Percentiles rank a stretch among this genome's conserved stretches.
Evolutionary conservation across 805 yeast species (phyloP).

Genomic region (Tetrapisispora namnaoensis): DNA sequence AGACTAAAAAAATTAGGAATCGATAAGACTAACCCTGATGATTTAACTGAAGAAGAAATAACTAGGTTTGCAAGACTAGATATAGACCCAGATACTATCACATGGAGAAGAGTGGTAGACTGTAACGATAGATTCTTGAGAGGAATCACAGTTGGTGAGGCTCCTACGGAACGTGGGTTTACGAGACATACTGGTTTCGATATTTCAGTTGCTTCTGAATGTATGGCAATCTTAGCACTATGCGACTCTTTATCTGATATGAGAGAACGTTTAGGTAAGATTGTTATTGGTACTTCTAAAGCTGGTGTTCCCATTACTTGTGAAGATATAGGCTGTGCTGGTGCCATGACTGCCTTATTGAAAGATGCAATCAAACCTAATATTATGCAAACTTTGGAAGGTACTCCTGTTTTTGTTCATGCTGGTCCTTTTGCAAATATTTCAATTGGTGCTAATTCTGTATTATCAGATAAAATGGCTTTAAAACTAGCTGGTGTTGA

Average conservation of each 20-base stretch:
- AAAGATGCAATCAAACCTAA: constrained; percentile 81
- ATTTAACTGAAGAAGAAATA: constrained; percentile 60
- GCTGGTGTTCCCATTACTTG: constrained; percentile 69
- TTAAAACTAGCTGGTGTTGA: constrained; percentile 65
- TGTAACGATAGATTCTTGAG: constrained; percentile 74
- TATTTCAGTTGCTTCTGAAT: constrained; percentile 76
- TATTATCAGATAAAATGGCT: constrained; percentile 75
- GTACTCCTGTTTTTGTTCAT: constrained; percentile 79
- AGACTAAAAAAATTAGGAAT: constrained; percentile 63
- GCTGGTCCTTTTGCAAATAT: constrained; percentile 88
- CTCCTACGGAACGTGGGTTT: constrained; percentile 70
- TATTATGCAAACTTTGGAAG: constrained; percentile 80
- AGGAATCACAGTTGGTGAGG: constrained; percentile 71
- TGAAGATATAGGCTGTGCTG: constrained; percentile 79
- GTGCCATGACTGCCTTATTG: constrained; percentile 72
- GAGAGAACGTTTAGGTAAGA: constrained; percentile 64
- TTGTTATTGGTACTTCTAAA: constrained; percentile 63
- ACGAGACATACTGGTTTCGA: constrained; percentile 71
- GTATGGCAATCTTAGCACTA: constrained; percentile 77
- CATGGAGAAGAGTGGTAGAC: constrained; percentile 79
- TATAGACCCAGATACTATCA: constrained; percentile 69
- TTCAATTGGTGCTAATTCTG: constrained; percentile 79
- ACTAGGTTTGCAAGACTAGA: constrained; percentile 56
- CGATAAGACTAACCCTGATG: constrained; percentile 59
- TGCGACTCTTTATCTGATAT: constrained; percentile 61